phyloP scores from a whole-genome alignment of 257 asterid species.

The Jacaranda mimosifolia region DNA sequence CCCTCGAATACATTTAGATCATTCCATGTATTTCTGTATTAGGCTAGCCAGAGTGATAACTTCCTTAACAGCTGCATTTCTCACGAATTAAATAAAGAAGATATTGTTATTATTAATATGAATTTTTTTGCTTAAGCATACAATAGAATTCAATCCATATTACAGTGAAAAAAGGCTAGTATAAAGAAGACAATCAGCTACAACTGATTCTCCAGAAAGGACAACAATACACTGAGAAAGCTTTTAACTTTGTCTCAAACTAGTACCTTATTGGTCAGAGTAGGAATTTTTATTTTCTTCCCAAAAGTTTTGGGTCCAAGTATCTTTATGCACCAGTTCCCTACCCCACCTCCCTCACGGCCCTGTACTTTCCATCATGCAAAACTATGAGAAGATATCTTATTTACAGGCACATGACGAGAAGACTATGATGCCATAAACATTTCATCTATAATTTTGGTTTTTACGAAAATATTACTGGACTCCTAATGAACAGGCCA shows the following conservation, averaged over 20 bases:
- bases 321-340: background rate
- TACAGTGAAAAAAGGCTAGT: background rate
- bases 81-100: background rate
- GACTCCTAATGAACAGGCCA: background rate
- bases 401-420: constrained; percentile 16
- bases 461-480: background rate
- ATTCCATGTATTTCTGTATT: too few species aligned
- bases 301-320: background rate
- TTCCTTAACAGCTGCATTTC: background rate
- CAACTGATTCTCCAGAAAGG: background rate
- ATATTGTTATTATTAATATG: background rate
- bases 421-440: constrained; percentile 12
- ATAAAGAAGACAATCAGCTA: background rate
- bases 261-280: background rate
- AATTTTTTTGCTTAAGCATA: background rate
- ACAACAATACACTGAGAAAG: background rate
- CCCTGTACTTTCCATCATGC: background rate
- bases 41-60: too few species aligned
- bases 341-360: background rate
- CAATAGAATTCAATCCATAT: background rate
- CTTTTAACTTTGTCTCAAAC: background rate
- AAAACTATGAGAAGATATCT: background rate
- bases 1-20: too few species aligned
- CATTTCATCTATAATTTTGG: constrained; percentile 7
- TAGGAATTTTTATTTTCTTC: too few species aligned